phyloP scores from a whole-genome alignment of 1,284 basidiomycete species.

The Melanopsichium pennsylvanicum region DNA sequence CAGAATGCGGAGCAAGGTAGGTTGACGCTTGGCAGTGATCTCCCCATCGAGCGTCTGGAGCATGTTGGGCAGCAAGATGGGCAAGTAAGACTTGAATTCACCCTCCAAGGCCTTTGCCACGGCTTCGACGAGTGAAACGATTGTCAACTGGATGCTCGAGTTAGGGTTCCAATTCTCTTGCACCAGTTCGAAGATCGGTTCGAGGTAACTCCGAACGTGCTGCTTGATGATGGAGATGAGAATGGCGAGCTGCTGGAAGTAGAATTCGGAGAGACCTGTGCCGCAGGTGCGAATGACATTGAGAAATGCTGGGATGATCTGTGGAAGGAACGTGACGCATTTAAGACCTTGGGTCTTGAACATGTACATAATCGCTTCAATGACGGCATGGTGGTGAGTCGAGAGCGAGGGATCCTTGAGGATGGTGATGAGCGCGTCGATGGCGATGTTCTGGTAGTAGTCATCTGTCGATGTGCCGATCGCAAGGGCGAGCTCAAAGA shows the following conservation, averaged over 20 bases:
- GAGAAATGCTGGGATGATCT: constrained; percentile 97
- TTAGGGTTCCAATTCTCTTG: constrained; percentile 69
- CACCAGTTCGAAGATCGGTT: constrained; percentile 64
- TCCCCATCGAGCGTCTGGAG: constrained; percentile 76
- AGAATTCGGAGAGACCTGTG: constrained; percentile 86
- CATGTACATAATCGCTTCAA: constrained; percentile 98
- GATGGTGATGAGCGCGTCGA: constrained; percentile 86
- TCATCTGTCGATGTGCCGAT: constrained; percentile 74
- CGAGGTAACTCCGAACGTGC: constrained; percentile 80
- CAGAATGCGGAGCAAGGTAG: constrained; percentile 87
- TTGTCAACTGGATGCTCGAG: constrained; percentile 83
- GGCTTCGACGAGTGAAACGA: constrained; percentile 91
- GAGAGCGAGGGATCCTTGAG: constrained; percentile 72
- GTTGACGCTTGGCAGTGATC: constrained; percentile 67
- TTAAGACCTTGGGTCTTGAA: constrained; percentile 98
- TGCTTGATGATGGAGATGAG: constrained; percentile 97
- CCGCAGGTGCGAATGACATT: constrained; percentile 81
- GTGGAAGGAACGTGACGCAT: constrained; percentile 90
- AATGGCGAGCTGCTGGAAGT: constrained; percentile 94
- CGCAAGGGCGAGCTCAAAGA: constrained; percentile 71
- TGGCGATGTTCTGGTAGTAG: constrained; percentile 96
- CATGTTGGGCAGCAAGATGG: constrained; percentile 86
- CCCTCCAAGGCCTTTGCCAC: constrained; percentile 94
- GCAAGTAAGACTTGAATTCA: constrained; percentile 98
- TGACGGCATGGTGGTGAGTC: constrained; percentile 79